These are phyloP conservation scores for Ustilago sp. DNA, from an alignment of 1,284 basidiomycete genomes.

Conservation along the genomic window DNA sequence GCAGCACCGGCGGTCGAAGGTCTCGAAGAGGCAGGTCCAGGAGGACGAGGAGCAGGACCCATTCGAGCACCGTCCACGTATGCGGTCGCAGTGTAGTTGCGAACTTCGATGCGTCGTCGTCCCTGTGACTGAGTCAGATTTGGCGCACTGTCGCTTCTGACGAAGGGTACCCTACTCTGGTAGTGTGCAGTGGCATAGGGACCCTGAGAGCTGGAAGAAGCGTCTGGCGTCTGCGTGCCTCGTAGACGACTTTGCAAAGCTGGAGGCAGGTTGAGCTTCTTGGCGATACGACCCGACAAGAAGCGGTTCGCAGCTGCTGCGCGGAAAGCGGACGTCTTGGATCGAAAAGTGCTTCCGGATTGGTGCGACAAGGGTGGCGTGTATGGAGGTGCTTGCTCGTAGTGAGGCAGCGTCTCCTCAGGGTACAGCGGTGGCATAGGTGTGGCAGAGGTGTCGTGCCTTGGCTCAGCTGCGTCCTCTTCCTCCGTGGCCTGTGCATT, in stretches of 20 bases:
- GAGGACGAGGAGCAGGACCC: constrained; percentile 37
- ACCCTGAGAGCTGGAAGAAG: neutral
- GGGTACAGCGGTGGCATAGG: constrained; percentile 43
- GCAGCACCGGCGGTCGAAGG: constrained; percentile 23
- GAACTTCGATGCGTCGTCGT: constrained; percentile 35
- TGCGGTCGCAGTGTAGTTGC: constrained; percentile 31
- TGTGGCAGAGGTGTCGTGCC: constrained; percentile 5
- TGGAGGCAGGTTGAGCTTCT: constrained; percentile 40
- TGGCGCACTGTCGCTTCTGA: constrained; percentile 44
- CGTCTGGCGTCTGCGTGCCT: constrained; percentile 30
- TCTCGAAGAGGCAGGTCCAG: constrained; percentile 13
- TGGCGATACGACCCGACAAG: constrained; percentile 42
- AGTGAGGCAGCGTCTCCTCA: constrained; percentile 33
- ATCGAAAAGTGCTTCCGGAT: constrained; percentile 20
- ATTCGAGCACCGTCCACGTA: constrained; percentile 42
- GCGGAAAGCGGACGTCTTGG: constrained; percentile 33
- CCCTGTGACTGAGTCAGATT: constrained; percentile 15
- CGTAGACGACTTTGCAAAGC: constrained; percentile 37
- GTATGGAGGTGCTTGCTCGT: constrained; percentile 45
- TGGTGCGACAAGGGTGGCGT: constrained; percentile 33
- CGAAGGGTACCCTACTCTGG: constrained; percentile 16
- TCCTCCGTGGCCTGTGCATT: neutral
- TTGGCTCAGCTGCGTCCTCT: neutral
- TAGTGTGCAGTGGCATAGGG: neutral
- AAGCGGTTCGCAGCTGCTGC: constrained; percentile 46